A percentile compares a stretch with the other conserved stretches of the same genome.
These are phyloP conservation scores for Mycena chlorophos DNA, from an alignment of 768 basidiomycete genomes.

Conservation along the genomic window DNA sequence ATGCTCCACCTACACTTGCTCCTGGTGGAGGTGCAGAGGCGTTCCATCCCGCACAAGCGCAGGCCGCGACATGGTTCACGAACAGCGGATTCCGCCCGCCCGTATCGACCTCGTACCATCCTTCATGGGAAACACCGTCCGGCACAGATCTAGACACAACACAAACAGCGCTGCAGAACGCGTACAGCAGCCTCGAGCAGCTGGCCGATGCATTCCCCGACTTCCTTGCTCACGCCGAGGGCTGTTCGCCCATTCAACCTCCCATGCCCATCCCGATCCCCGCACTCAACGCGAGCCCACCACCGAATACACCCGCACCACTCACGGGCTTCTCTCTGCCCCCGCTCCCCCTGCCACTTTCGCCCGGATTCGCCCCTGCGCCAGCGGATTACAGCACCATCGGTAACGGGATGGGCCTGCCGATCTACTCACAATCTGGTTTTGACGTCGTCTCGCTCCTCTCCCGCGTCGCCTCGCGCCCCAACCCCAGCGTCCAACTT, in stretches of 20 bases:
- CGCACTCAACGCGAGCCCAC: slow-evolving; percentile 1
- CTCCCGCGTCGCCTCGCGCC: slow-evolving; percentile 71
- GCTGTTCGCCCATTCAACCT: neutral
- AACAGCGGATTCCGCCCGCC: slow-evolving; percentile 42
- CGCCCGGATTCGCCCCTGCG: too few relatives aligned
- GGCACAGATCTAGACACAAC: neutral
- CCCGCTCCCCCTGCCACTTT: too few relatives aligned
- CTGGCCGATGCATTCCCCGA: slow-evolving; percentile 4
- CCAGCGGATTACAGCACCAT: too few relatives aligned
- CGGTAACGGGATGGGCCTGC: too few relatives aligned
- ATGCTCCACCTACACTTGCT: slow-evolving; percentile 58
- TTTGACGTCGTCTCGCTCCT: slow-evolving; percentile 88
- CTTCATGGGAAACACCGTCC: neutral
- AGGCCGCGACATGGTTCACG: slow-evolving; percentile 49
- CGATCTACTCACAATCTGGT: slow-evolving; percentile 87
- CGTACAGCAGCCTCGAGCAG: neutral
- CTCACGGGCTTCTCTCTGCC: too few relatives aligned
- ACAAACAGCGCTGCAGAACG: slow-evolving; percentile 5
- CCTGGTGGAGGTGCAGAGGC: slow-evolving; percentile 77
- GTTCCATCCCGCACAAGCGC: slow-evolving; percentile 44
- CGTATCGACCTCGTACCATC: too few relatives aligned
- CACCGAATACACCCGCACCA: too few relatives aligned
- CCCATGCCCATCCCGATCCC: neutral
- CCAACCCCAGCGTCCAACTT: slow-evolving; percentile 71
- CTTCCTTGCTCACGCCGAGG: neutral